Percentiles rank a stretch among this genome's conserved stretches.
Evolutionary conservation across 2,329 filamentous ascomycete genomes (phyloP).

Genomic region (Pseudodiploospora longispora): DNA sequence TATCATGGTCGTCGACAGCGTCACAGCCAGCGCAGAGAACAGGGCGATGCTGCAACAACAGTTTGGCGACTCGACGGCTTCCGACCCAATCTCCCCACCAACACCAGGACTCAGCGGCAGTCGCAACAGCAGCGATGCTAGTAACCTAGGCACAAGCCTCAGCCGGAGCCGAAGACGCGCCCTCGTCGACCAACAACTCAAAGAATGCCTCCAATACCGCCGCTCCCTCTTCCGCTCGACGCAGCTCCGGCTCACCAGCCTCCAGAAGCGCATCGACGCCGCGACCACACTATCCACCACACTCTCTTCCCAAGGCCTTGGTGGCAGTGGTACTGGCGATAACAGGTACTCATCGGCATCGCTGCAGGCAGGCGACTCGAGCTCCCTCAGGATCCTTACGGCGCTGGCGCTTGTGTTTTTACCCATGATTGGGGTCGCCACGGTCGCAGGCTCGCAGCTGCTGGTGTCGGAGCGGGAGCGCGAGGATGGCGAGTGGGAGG

Average conservation of each 20-base stretch:
- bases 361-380: constrained; percentile 21
- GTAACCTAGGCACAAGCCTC: not conserved
- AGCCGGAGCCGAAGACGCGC: constrained; percentile 2
- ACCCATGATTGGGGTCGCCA: constrained; percentile 27
- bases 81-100: too few species aligned
- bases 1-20: constrained; percentile 16
- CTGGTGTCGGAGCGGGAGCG: constrained; percentile 14
- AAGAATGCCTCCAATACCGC: constrained; percentile 21
- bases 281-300: constrained; percentile 27
- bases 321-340: too few species aligned
- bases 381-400: constrained; percentile 29
- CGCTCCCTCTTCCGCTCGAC: constrained; percentile 26
- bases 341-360: constrained; percentile 22
- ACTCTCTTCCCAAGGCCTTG: constrained; percentile 24
- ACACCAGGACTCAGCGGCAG: not conserved
- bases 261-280: constrained; percentile 28
- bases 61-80: too few species aligned
- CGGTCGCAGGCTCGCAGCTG: constrained; percentile 22
- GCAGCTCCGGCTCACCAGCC: constrained; percentile 24
- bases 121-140: constrained; percentile 1
- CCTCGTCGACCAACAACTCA: constrained; percentile 17
- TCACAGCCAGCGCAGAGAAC: not conserved
- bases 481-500: constrained; percentile 14
- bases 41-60: too few species aligned
- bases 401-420: constrained; percentile 30